phyloP scores from a whole-genome alignment of 257 asterid species.

The Solanum piurae region DNA sequence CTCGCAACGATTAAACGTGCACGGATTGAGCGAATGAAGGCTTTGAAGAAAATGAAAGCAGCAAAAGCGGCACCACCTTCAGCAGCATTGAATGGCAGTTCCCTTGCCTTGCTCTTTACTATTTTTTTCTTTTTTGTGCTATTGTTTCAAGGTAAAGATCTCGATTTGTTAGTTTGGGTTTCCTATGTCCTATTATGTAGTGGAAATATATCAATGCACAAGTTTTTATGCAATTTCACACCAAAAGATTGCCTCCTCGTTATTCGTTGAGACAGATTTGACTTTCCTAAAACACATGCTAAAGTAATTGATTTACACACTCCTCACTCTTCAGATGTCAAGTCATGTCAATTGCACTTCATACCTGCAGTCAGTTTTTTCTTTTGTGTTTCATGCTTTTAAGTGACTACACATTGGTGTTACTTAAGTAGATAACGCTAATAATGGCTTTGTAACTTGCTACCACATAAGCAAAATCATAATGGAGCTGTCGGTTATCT shows the following conservation, averaged over 20 bases:
- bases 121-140: conserved; percentile 51
- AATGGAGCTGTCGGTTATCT: no score
- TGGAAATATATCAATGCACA: neutral
- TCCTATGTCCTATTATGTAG: neutral
- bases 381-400: no score
- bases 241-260: neutral
- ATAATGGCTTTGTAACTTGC: no score
- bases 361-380: no score
- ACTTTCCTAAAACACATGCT: neutral
- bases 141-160: conserved; percentile 51
- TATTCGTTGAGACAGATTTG: neutral
- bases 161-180: neutral
- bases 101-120: conserved; percentile 59
- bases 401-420: no score
- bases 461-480: no score
- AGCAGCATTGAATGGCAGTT: conserved; percentile 42
- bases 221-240: neutral
- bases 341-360: no score
- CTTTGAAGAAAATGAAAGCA: conserved; percentile 55
- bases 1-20: conserved; percentile 68
- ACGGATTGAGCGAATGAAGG: conserved; percentile 66
- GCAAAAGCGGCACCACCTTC: conserved; percentile 36
- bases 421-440: no score
- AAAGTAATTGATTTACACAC: neutral
- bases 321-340: no score